Evolutionary conservation across 768 basidiomycete genomes (phyloP), one percentile per base, ranked within the genome.

Genomic region (Russula griseocarnosa): DNA sequence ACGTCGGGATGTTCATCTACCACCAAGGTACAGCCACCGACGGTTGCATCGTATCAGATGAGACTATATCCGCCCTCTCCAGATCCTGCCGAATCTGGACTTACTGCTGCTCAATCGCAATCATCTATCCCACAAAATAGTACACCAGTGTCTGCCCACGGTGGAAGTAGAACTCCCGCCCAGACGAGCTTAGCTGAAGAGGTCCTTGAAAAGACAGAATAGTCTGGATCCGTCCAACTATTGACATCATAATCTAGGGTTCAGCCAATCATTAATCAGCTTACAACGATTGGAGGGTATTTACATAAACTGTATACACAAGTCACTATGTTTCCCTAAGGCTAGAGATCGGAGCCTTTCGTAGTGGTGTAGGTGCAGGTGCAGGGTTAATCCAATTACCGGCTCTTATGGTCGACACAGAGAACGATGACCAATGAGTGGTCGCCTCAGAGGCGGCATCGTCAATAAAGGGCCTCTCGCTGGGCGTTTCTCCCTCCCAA

Each of bases 1-100:
- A n/a, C 24, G 7, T 24, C 56, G 18, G 16, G 30, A 30, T 10
- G 32, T 54, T 65, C 44, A 66, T 28, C 16, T 22, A 22, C 34
- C n/a, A n/a, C 22, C n/a, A 52, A 68, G 67, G 58, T 68, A 40
- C 61, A 58, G 26, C 59, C 66, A 24, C 67, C 67, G 36, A 58
- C 58, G 16, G 46, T 55, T 20, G 32, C 66, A 32, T 63, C 67
- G 36, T 67, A 61, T 34, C 67, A 62, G 42, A 62, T 66, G 56
- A 55, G 54, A 50, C 50, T 67, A 22, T 67, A 67, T 38, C 67
- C 58, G 18, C 53, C 50, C 30, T 61, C 61, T 13, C 47, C 55
- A 38, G 66, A 58, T 50, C 46, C 63, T 7, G 20, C 52, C 26
- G 62, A 58, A 46, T 42, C 47, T 36, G 53, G 34, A 11, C 49